These are phyloP conservation scores for Diatrype stigma DNA, from an alignment of 2,329 filamentous ascomycete genomes.

Conservation along the genomic window DNA sequence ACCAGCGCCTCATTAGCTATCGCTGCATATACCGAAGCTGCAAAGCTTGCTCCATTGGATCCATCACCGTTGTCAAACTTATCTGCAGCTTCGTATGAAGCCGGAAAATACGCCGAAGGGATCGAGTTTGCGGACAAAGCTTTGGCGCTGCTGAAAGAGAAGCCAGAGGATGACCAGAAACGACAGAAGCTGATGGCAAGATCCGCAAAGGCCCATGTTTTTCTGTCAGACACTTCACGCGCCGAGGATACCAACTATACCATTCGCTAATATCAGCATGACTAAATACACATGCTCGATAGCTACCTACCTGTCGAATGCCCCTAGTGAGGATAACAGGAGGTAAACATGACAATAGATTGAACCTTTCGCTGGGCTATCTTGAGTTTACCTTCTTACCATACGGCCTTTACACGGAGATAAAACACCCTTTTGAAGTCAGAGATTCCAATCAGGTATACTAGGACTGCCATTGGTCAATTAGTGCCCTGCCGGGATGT, in stretches of 20 bases:
- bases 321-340: no score
- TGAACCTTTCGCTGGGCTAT: no score
- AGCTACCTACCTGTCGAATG: no score
- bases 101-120: slow-evolving; percentile 11
- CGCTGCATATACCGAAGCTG: slow-evolving; percentile 9
- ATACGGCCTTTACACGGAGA: no score
- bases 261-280: no score
- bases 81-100: slow-evolving; percentile 12
- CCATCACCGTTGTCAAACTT: slow-evolving; percentile 11
- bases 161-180: neutral
- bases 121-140: slow-evolving; percentile 5
- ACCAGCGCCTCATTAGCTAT: slow-evolving; percentile 3
- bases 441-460: no score
- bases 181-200: slow-evolving; percentile 9
- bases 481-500: no score
- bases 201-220: slow-evolving; percentile 9
- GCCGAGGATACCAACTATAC: slow-evolving; percentile 2
- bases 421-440: no score
- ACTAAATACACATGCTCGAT: no score
- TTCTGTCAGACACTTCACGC: slow-evolving; percentile 4
- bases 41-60: slow-evolving; percentile 7
- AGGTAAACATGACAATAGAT: no score
- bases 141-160: slow-evolving; percentile 2
- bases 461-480: no score
- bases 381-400: no score